Percentiles rank a stretch among this genome's conserved stretches.
Conservation (phyloP, 345 rosid species). For the Boechera divaricarpa region DNA sequence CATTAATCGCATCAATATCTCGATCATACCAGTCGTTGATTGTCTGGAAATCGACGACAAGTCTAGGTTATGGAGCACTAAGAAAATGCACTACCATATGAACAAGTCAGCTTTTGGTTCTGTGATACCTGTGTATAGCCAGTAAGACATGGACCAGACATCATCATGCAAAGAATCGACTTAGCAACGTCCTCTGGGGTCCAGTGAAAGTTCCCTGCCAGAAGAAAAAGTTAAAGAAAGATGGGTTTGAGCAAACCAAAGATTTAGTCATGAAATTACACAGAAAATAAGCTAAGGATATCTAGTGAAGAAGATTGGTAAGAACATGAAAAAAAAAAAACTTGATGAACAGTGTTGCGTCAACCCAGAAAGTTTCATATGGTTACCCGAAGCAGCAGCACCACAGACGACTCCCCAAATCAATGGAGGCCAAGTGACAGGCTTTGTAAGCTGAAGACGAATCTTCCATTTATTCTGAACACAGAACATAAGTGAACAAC, state of each 20-base stretch:
- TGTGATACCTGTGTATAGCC: conserved; percentile 84
- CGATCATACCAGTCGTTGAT: conserved; percentile 95
- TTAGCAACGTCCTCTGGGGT: conserved; percentile 87
- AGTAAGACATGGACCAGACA: conserved; percentile 98
- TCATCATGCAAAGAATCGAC: conserved; percentile 88
- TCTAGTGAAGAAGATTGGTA: background rate
- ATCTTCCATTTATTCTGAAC: conserved; percentile 97
- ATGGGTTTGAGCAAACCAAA: conserved; percentile 12
- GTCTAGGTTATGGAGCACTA: conserved; percentile 17
- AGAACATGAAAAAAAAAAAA: background rate
- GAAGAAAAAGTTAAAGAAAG: conserved; percentile 9
- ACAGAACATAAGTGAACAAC: background rate
- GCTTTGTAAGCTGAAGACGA: conserved; percentile 95
- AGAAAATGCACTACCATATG: conserved; percentile 29
- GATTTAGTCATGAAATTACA: conserved; percentile 6
- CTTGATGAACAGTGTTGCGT: background rate
- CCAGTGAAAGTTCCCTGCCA: conserved; percentile 95
- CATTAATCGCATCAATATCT: conserved; percentile 96
- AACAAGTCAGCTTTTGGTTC: conserved; percentile 1
- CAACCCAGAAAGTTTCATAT: background rate
- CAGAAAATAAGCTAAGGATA: background rate
- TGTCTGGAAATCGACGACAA: conserved; percentile 57
- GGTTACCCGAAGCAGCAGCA: conserved; percentile 97
- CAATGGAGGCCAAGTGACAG: conserved; percentile 98
- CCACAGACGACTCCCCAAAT: conserved; percentile 98